These are phyloP conservation scores for Microbotryum intermedium DNA, from an alignment of 1,284 basidiomycete species.

Conservation along the genomic window DNA sequence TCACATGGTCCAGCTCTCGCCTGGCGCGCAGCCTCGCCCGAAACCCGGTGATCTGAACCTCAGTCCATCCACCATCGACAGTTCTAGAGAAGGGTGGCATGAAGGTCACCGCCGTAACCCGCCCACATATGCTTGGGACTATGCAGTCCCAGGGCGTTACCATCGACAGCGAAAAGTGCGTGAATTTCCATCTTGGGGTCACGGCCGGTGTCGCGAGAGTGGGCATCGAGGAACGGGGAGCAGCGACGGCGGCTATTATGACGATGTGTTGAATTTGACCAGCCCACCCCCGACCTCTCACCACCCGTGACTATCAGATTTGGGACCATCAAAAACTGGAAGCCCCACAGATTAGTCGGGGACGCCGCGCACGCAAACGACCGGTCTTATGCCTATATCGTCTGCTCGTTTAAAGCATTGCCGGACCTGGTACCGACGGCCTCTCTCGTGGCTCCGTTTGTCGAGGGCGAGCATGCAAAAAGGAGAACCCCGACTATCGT, in stretches of 20 bases:
- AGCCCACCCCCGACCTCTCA: too few relatives aligned
- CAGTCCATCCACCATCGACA: too few relatives aligned
- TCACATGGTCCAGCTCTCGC: too few relatives aligned
- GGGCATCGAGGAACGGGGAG: too few relatives aligned
- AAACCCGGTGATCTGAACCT: too few relatives aligned
- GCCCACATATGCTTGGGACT: background rate
- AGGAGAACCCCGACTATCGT: conserved; percentile 13
- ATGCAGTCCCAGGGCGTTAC: conserved; percentile 16
- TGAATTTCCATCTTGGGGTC: too few relatives aligned
- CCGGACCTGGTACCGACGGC: conserved; percentile 27
- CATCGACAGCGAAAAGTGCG: conserved; percentile 15
- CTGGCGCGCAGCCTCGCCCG: too few relatives aligned
- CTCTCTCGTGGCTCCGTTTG: conserved; percentile 25
- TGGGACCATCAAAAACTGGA: conserved; percentile 14
- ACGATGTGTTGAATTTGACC: too few relatives aligned
- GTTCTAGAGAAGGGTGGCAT: too few relatives aligned
- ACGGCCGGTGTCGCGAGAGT: too few relatives aligned
- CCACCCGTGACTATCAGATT: background rate
- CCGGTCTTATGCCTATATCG: conserved; percentile 18
- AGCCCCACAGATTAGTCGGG: conserved; percentile 26
- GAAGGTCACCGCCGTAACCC: conserved; percentile 23
- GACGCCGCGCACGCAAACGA: conserved; percentile 27
- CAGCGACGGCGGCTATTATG: too few relatives aligned
- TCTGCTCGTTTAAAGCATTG: conserved; percentile 17
- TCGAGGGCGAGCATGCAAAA: conserved; percentile 12